phyloP scores from a whole-genome alignment of 139 green algal genomes.

The Nannochloris sp. region DNA sequence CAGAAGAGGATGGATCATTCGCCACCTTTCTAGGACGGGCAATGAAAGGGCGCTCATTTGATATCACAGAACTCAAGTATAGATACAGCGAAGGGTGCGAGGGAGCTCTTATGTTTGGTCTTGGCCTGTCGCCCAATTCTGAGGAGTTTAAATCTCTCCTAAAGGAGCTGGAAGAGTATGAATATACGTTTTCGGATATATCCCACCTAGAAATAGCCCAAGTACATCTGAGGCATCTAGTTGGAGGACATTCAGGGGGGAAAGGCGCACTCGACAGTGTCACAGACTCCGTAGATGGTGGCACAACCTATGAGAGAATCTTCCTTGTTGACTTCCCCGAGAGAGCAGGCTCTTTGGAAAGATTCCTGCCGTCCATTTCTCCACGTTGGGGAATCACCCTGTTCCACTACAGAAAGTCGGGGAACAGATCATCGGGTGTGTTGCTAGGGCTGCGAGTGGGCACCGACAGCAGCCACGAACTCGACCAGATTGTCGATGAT shows the following conservation, averaged over 20 bases:
- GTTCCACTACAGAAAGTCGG: conserved; percentile 90
- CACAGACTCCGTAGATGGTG: not conserved
- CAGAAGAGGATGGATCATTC: conserved; percentile 68
- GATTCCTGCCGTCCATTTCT: conserved; percentile 70
- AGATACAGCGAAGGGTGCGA: conserved; percentile 19
- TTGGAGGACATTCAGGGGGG: conserved; percentile 53
- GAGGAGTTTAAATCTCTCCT: conserved; percentile 43
- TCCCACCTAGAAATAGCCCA: conserved; percentile 54
- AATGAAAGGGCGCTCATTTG: conserved; percentile 25
- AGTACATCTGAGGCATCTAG: conserved; percentile 81
- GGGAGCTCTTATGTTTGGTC: conserved; percentile 62
- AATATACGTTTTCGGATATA: conserved; percentile 66
- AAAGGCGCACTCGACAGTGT: not conserved
- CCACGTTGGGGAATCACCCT: conserved; percentile 87
- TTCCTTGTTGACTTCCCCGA: conserved; percentile 86
- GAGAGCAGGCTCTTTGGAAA: conserved; percentile 65
- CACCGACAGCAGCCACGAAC: conserved; percentile 16
- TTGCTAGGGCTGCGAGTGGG: conserved; percentile 61
- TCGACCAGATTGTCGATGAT: conserved; percentile 13
- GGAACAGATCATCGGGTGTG: conserved; percentile 45
- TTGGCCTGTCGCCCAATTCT: conserved; percentile 29
- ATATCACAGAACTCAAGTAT: conserved; percentile 34
- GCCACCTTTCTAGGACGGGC: conserved; percentile 46
- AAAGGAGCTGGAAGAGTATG: conserved; percentile 45
- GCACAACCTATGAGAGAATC: conserved; percentile 58